Conservation (phyloP, 192 early-diverging fungal genomes). For the Linnemannia schmuckeri region DNA sequence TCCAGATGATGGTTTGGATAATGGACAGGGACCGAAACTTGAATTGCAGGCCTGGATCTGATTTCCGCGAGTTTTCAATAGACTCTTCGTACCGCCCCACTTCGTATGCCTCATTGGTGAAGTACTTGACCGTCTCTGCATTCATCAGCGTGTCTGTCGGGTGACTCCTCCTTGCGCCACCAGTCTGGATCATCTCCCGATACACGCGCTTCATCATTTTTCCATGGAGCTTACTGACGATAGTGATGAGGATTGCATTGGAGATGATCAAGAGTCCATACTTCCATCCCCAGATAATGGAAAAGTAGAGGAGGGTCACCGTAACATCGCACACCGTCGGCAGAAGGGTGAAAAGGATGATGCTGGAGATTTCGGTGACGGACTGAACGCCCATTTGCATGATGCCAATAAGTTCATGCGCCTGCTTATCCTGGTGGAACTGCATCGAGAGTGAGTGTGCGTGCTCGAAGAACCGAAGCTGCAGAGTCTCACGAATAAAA, state of each 20-base stretch:
- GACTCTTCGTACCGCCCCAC: conserved; percentile 69
- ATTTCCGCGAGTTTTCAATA: conserved; percentile 45
- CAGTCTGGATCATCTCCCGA: conserved; percentile 47
- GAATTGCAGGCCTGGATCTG: not conserved
- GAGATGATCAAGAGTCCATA: conserved; percentile 79
- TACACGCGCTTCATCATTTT: conserved; percentile 76
- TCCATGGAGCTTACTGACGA: conserved; percentile 72
- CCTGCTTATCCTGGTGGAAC: conserved; percentile 73
- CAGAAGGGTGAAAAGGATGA: conserved; percentile 82
- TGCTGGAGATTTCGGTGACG: conserved; percentile 74
- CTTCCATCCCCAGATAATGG: conserved; percentile 36
- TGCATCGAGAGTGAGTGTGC: conserved; percentile 70
- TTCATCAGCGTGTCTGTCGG: conserved; percentile 83
- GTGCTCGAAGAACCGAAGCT: conserved; percentile 63
- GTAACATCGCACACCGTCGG: conserved; percentile 84
- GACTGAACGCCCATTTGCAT: conserved; percentile 71
- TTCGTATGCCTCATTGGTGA: conserved; percentile 85
- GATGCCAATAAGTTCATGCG: conserved; percentile 67
- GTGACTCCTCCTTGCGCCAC: not conserved
- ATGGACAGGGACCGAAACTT: conserved; percentile 45
- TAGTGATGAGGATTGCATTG: conserved; percentile 81
- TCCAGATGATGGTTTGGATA: conserved; percentile 80
- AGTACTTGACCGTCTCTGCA: conserved; percentile 95
- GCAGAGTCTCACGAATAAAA: not conserved
- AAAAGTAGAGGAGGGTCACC: conserved; percentile 78